Evolutionary conservation across 2,329 filamentous ascomycete species (phyloP).

Genomic region (Botryotinia convoluta): DNA sequence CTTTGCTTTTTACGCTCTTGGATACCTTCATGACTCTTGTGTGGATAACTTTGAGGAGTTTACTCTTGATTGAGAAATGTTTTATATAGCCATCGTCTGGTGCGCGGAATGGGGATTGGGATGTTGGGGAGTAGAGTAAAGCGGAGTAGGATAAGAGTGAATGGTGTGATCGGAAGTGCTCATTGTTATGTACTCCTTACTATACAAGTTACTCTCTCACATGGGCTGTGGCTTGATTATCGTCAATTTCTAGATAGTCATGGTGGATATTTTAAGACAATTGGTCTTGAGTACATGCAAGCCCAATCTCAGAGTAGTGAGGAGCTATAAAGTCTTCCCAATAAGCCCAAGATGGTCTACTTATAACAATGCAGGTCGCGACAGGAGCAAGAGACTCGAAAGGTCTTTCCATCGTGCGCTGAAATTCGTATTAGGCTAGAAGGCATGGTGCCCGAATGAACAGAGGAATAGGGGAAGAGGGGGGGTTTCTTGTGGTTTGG

Average conservation of each 20-base stretch:
- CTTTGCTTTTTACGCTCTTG: neutral
- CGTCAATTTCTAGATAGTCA: neutral
- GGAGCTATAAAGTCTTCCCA: neutral
- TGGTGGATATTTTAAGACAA: neutral
- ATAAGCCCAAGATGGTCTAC: too few relatives aligned
- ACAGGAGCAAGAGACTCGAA: too few relatives aligned
- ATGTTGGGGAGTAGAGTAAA: neutral
- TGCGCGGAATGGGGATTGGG: neutral
- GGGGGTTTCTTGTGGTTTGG: neutral
- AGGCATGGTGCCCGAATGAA: neutral
- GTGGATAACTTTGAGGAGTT: neutral
- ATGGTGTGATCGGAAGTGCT: neutral
- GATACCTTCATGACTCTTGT: too few relatives aligned
- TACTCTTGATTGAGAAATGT: neutral
- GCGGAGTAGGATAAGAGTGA: neutral
- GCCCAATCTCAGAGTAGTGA: neutral
- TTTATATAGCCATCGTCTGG: neutral
- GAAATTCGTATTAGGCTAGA: neutral
- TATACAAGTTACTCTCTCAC: fast-evolving
- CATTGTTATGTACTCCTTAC: neutral
- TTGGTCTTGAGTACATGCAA: fast-evolving
- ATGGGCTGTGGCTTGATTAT: neutral
- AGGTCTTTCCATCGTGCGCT: too few relatives aligned
- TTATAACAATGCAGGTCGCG: too few relatives aligned
- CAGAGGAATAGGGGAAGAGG: neutral